Evolutionary conservation across 352 stramenopile species (phyloP), one percentile per base, ranked within the genome.

Genomic region (Globisporangium nagaii): DNA sequence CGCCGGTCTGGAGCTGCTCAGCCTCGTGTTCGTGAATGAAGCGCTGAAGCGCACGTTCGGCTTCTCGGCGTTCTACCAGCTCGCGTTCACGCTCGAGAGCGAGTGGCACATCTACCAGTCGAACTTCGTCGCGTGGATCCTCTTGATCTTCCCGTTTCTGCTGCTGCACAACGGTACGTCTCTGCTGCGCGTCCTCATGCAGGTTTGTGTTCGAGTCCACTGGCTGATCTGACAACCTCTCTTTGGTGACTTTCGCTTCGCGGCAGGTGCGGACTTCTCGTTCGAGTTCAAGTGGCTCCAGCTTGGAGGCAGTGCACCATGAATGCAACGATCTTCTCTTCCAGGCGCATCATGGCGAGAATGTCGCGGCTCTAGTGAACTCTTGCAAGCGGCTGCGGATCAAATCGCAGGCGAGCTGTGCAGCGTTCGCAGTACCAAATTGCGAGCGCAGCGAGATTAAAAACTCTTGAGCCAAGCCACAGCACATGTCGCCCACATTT

Each of bases 81-180:
- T 79, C 15, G 58, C 56, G 4, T 75, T 74, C 42, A 63, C 73
- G 19, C 51, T 75, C 7, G 61, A 75, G 52, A 60, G 40, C 27
- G 66, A 79, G 44, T 42, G 48, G 20, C 35, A 39, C n/a, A 54
- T 65, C 46, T 68, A 71, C 34, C 71, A 82, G 25, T 47, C 51
- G 28, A 53, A 61, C 7, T 50, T 78, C 13, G 49, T 75, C 24
- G 40, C 61, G 20, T 71, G 56, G 56, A 50, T 73, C 25, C 40
- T 65, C 12, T 62, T 63, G 42, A 43, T 66, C 3, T 62, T 83
- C 32, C 44, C 66, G n/a, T 58, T 73, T 19, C 48, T 62, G 15
- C 58, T 75, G 17, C 36, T 30, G 13, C 60, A 67, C 60, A 42
- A 41, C 30, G 32, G 61, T 59, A 42, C n/a, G n/a, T n/a, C n/a